A percentile compares a stretch with the other conserved stretches of the same genome.
Evolutionary conservation across 495 filamentous ascomycete genomes (phyloP).

Genomic region (Xylaria telfairii): DNA sequence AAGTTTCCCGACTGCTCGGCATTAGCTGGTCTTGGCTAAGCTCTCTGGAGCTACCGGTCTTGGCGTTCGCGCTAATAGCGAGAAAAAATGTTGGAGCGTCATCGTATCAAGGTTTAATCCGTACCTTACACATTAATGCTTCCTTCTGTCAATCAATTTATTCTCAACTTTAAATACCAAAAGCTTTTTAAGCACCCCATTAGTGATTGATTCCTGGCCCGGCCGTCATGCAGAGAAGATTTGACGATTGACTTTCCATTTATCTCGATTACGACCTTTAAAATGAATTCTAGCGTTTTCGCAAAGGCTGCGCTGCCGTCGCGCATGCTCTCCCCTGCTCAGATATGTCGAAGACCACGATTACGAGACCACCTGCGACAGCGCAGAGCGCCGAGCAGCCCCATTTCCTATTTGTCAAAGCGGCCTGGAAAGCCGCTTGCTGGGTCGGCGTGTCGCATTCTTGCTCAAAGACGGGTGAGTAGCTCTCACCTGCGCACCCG

Average conservation of each 20-base stretch:
- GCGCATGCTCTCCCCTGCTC: slow-evolving; percentile 55
- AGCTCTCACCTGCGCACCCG: background rate
- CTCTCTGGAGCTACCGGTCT: slow-evolving; percentile 9
- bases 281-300: slow-evolving; percentile 58
- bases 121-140: slow-evolving; percentile 20
- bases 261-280: slow-evolving; percentile 29
- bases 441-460: slow-evolving; percentile 15
- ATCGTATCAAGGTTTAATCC: slow-evolving; percentile 34
- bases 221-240: background rate
- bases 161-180: slow-evolving; percentile 10
- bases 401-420: slow-evolving; percentile 34
- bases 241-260: background rate
- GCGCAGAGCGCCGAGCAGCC: slow-evolving; percentile 34
- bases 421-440: slow-evolving; percentile 16
- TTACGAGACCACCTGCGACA: slow-evolving; percentile 43
- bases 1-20: slow-evolving; percentile 43
- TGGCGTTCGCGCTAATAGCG: slow-evolving; percentile 18
- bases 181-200: slow-evolving; percentile 3
- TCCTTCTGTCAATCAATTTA: slow-evolving; percentile 9
- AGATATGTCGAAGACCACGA: slow-evolving; percentile 53
- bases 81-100: slow-evolving; percentile 46
- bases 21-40: slow-evolving; percentile 28
- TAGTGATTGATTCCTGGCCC: background rate
- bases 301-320: slow-evolving; percentile 57
- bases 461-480: slow-evolving; percentile 35